Conservation (phyloP, 768 basidiomycete species). For the Gelatoporia subvermispora region DNA sequence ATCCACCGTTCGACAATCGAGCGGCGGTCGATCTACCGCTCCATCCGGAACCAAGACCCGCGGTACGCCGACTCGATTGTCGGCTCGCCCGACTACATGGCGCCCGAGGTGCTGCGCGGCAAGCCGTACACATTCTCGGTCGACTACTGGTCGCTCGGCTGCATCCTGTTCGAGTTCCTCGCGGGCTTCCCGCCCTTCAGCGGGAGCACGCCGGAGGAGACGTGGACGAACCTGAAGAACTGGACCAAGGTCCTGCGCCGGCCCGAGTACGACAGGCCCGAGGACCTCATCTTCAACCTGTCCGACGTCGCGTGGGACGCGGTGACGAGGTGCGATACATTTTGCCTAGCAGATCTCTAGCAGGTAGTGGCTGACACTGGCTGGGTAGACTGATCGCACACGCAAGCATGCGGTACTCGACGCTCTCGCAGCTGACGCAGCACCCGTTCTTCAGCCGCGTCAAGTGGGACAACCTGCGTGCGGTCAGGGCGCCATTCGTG, state of each 20-base stretch:
- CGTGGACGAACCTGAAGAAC: slow-evolving; percentile 98
- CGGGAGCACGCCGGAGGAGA: slow-evolving; percentile 92
- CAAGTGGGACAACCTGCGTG: slow-evolving; percentile 77
- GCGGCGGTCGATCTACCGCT: slow-evolving; percentile 90
- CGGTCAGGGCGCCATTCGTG: slow-evolving; percentile 81
- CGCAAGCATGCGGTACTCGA: slow-evolving; percentile 72
- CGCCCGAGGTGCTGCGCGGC: slow-evolving; percentile 88
- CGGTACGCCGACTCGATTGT: slow-evolving; percentile 97
- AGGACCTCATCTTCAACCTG: slow-evolving; percentile 96
- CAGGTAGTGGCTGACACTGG: background rate
- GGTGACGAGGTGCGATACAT: slow-evolving; percentile 72
- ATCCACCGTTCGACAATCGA: slow-evolving; percentile 91
- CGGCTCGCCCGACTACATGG: slow-evolving; percentile 99
- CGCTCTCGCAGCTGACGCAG: slow-evolving; percentile 62
- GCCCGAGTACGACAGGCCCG: slow-evolving; percentile 92
- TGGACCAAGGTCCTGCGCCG: slow-evolving; percentile 91
- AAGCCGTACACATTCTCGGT: slow-evolving; percentile 95
- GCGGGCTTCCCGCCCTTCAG: slow-evolving; percentile 98
- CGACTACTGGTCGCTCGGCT: slow-evolving; percentile 98
- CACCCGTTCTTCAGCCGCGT: slow-evolving; percentile 82
- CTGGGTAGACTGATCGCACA: slow-evolving; percentile 75
- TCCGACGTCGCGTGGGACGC: slow-evolving; percentile 92
- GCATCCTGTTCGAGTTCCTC: slow-evolving; percentile 95
- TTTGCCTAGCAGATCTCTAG: background rate
- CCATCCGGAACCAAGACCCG: slow-evolving; percentile 83